These are phyloP conservation scores for Cupressus sempervirens DNA, from an alignment of 75 land plant genomes.

Conservation along the genomic window DNA sequence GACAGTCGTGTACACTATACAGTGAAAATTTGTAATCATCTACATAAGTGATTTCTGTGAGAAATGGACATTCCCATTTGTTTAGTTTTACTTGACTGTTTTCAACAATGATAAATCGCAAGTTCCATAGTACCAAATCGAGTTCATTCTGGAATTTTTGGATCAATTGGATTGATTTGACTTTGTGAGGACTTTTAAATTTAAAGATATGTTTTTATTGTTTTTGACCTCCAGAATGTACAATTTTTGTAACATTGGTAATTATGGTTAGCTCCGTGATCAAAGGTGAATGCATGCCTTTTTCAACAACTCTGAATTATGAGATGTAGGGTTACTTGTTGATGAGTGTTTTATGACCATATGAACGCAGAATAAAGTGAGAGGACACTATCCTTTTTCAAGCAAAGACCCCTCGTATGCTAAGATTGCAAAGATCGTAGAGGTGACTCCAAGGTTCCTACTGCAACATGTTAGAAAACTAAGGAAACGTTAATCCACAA, in stretches of 20 bases:
- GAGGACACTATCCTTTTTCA: background rate
- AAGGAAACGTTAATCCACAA: too few relatives aligned
- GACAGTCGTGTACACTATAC: background rate
- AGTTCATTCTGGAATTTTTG: background rate
- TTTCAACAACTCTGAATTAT: background rate
- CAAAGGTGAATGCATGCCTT: background rate
- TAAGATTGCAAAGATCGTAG: too few relatives aligned
- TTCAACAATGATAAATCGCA: background rate
- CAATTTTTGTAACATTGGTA: too few relatives aligned
- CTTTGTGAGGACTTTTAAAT: too few relatives aligned
- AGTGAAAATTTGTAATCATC: background rate
- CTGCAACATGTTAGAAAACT: too few relatives aligned
- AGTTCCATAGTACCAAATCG: background rate
- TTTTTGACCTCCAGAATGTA: too few relatives aligned
- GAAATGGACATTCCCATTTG: background rate
- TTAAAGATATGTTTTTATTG: too few relatives aligned
- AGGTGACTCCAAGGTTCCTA: too few relatives aligned
- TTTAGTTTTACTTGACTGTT: background rate
- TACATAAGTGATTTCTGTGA: background rate
- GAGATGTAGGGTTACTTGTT: background rate
- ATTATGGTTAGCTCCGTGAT: background rate
- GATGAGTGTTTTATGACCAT: too few relatives aligned
- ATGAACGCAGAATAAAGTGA: background rate
- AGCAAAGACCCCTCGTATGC: too few relatives aligned
- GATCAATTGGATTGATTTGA: too few relatives aligned